These are phyloP conservation scores for Geopyxis carbonaria DNA, from an alignment of 495 filamentous ascomycete species.

Conservation along the genomic window DNA sequence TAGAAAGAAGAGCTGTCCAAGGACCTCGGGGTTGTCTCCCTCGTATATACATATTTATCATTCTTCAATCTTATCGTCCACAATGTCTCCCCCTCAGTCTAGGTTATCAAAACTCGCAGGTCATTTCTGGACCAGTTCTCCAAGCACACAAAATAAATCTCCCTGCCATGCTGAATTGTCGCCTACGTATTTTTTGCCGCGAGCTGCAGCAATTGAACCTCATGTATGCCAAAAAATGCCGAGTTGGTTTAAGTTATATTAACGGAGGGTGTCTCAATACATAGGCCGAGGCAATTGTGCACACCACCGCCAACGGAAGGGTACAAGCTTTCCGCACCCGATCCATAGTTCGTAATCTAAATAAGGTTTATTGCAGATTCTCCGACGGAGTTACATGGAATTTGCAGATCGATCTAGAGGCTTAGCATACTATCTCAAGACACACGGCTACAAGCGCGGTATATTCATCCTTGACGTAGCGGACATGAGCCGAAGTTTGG, in stretches of 20 bases:
- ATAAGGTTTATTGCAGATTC: slow-evolving; percentile 27
- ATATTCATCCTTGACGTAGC: slow-evolving; percentile 27
- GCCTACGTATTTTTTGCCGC: slow-evolving; percentile 74
- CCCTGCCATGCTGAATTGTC: slow-evolving; percentile 69
- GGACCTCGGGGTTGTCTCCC: too few species aligned
- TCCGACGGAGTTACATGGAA: slow-evolving; percentile 62
- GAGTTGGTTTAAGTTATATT: background rate
- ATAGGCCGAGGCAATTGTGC: slow-evolving; percentile 68
- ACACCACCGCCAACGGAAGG: slow-evolving; percentile 63
- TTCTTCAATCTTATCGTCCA: too few species aligned
- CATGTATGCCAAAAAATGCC: slow-evolving; percentile 34
- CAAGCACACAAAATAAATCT: slow-evolving; percentile 30
- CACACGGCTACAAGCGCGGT: slow-evolving; percentile 44
- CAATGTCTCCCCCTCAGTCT: slow-evolving; percentile 39
- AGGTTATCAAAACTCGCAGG: slow-evolving; percentile 33
- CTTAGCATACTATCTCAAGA: slow-evolving; percentile 67
- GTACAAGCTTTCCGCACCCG: slow-evolving; percentile 3
- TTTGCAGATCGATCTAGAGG: slow-evolving; percentile 71
- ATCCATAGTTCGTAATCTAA: too few species aligned
- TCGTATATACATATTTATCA: too few species aligned
- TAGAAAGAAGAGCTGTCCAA: too few species aligned
- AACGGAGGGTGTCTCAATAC: too few species aligned
- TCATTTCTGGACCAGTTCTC: slow-evolving; percentile 11
- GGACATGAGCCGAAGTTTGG: too few species aligned
- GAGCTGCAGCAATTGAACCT: slow-evolving; percentile 81